Conservation (phyloP, 331 rosid species). For the Quercus lobata region DNA sequence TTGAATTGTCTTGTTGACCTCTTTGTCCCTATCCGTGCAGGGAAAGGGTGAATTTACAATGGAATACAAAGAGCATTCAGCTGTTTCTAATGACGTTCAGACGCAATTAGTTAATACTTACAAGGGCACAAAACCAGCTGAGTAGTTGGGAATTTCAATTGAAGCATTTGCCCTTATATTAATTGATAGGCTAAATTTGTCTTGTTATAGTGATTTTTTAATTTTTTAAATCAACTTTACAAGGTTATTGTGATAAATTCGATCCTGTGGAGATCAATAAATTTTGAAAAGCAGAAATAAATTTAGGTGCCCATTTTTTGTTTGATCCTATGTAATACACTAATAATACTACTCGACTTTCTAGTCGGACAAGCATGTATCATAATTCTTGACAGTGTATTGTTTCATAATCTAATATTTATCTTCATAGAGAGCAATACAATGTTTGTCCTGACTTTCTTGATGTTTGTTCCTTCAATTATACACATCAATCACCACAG, state of each 20-base stretch:
- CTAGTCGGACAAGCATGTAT: not conserved
- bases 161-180: conserved; percentile 13
- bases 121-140: conserved; percentile 66
- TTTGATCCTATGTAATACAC: conserved; percentile 2
- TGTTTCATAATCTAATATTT: not conserved
- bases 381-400: not conserved
- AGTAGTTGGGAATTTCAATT: conserved; percentile 23
- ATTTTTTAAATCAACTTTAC: not conserved
- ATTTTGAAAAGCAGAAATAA: conserved; percentile 39
- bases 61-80: conserved; percentile 92
- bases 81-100: conserved; percentile 92
- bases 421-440: not conserved
- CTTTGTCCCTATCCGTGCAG: conserved; percentile 35
- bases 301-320: conserved; percentile 5
- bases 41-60: conserved; percentile 99
- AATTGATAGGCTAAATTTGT: not conserved
- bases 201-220: not conserved
- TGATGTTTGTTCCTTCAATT: not conserved
- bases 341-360: not conserved
- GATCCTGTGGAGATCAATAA: conserved; percentile 26
- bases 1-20: not conserved
- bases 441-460: too few relatives aligned
- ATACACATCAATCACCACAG: not conserved
- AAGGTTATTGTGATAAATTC: conserved; percentile 12
- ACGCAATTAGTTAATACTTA: conserved; percentile 59